Evolutionary conservation across 495 filamentous ascomycete genomes (phyloP), one percentile per base, ranked within the genome.

Genomic region (Aspergillus olivimuriae): DNA sequence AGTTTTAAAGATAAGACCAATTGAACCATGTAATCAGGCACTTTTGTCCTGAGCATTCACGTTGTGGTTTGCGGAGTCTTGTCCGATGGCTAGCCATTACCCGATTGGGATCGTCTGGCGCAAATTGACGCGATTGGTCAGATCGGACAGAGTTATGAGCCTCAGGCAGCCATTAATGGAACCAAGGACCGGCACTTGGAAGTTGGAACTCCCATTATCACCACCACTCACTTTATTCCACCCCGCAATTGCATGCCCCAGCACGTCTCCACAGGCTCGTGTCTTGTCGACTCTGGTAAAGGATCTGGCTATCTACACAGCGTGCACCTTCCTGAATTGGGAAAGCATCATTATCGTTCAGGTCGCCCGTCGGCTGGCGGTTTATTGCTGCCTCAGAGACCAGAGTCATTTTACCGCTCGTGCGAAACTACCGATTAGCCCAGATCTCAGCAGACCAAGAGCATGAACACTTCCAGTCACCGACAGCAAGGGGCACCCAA

Each of bases 121-220:
- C 51, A 57, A 57, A 53, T 39, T 51, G 57, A 55, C 53, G 49
- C 57, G 26, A 60, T 60, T 60, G 57, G 57, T 28, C 33, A 28
- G 24, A 28, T 28, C 5, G 5, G 24, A 11, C 5, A 11, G 11
- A 28, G 24, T 28, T n/a, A n/a, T n/a, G n/a, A n/a, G n/a, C n/a
- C n/a, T n/a, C n/a, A n/a, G n/a, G n/a, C n/a, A n/a, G n/a, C n/a
- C n/a, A n/a, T n/a, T n/a, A n/a, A n/a, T n/a, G n/a, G n/a, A n/a
- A n/a, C n/a, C n/a, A n/a, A n/a, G n/a, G n/a, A n/a, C n/a, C n/a
- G n/a, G n/a, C n/a, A n/a, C n/a, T n/a, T n/a, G n/a, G n/a, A n/a
- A n/a, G n/a, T n/a, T n/a, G 3, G 4, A 23, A 28, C 4, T 39
- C 24, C 24, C 24, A 28, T 28, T 11, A 6, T 6, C 24, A 6